Conservation (phyloP, 805 yeast genomes). For the Pichia cephalocereana region DNA sequence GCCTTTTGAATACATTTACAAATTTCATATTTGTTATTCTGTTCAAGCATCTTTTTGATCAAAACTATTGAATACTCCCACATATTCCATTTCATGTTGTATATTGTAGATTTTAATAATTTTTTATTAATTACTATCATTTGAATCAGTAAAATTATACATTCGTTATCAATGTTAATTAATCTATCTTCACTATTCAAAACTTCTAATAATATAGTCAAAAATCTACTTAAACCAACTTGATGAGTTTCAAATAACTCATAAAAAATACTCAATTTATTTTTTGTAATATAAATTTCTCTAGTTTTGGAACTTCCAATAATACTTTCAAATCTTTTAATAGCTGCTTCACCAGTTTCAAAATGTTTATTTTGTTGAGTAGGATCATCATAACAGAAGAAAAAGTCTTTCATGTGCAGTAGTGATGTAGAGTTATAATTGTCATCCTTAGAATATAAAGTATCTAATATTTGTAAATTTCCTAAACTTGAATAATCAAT, state of each 20-base stretch:
- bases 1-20: conserved; percentile 4
- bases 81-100: conserved; percentile 10
- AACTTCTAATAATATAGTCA: conserved; percentile 9
- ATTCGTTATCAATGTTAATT: conserved; percentile 3
- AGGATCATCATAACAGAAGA: neutral
- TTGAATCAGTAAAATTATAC: conserved; percentile 15
- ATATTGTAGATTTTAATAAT: conserved; percentile 12
- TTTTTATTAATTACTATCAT: conserved; percentile 15
- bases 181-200: conserved; percentile 6
- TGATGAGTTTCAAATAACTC: conserved; percentile 12
- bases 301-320: neutral
- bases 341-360: neutral
- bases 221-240: conserved; percentile 12
- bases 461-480: neutral
- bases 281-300: neutral
- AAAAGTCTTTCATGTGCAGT: neutral
- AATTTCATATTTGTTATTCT: conserved; percentile 13
- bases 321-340: neutral
- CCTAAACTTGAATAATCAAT: conserved; percentile 4
- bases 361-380: neutral
- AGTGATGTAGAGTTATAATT: neutral
- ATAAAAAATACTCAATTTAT: conserved; percentile 9
- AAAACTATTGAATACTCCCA: conserved; percentile 10
- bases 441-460: neutral
- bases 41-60: conserved; percentile 2